phyloP scores from a whole-genome alignment of 495 filamentous ascomycete species.

The Gamarada debralockiae region DNA sequence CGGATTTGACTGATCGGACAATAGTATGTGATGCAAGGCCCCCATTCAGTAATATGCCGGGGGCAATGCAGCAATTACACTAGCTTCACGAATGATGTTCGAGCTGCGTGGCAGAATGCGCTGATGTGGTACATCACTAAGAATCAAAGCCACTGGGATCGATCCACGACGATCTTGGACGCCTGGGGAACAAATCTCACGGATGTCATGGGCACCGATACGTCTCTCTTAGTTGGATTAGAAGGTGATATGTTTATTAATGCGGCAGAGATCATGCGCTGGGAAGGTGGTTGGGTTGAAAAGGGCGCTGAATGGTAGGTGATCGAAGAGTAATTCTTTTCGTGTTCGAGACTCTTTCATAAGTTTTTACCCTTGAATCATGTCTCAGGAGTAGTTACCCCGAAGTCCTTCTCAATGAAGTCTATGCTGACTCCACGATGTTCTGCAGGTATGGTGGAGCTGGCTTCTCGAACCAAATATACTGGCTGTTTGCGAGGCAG shows the following conservation, averaged over 20 bases:
- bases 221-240: conserved; percentile 29
- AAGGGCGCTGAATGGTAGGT: conserved; percentile 27
- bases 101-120: conserved; percentile 35
- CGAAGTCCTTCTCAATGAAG: not conserved
- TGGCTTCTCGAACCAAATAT: conserved; percentile 36
- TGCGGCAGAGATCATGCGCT: conserved; percentile 37
- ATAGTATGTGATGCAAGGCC: conserved; percentile 32
- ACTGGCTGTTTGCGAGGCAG: conserved; percentile 36
- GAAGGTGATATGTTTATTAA: conserved; percentile 34
- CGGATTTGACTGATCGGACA: not conserved
- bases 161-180: conserved; percentile 31
- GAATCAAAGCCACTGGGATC: conserved; percentile 29
- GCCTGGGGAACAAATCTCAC: conserved; percentile 33
- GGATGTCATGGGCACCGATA: conserved; percentile 31
- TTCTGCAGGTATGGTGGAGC: conserved; percentile 23
- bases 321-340: too few species aligned
- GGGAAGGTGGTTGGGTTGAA: conserved; percentile 36
- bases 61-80: conserved; percentile 31
- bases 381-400: not conserved
- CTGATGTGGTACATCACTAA: conserved; percentile 38
- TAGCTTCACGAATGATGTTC: conserved; percentile 28
- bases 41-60: conserved; percentile 23
- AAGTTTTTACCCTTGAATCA: too few species aligned
- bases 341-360: not conserved
- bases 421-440: too few species aligned